Percentiles rank a stretch among this genome's conserved stretches.
Evolutionary conservation across 345 rosid genomes (phyloP).

Genomic region (Salix brachista): DNA sequence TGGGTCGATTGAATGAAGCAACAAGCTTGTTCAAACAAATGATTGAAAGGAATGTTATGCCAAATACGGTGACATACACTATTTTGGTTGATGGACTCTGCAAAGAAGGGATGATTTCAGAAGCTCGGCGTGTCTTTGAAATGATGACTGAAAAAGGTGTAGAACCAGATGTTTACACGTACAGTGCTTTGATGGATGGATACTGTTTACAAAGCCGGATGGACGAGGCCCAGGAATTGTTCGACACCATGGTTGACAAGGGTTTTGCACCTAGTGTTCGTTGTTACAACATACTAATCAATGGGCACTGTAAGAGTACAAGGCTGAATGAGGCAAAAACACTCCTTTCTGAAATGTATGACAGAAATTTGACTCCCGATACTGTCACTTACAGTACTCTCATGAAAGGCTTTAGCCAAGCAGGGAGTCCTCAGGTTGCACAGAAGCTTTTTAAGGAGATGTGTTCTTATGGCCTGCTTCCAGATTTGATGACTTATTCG

Average conservation of each 20-base stretch:
- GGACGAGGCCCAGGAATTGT: not conserved
- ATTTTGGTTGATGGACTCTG: not conserved
- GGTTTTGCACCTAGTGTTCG: not conserved
- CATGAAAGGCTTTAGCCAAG: not conserved
- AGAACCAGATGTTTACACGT: not conserved
- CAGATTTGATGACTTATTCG: not conserved
- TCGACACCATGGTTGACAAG: not conserved
- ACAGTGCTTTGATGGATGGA: not conserved
- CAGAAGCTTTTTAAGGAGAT: not conserved
- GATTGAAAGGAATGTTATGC: not conserved
- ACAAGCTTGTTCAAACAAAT: not conserved
- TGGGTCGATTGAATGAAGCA: no score
- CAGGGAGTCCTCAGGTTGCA: not conserved
- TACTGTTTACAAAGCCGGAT: not conserved
- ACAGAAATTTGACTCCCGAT: not conserved
- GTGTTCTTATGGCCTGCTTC: not conserved
- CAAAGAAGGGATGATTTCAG: not conserved
- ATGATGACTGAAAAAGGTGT: not conserved
- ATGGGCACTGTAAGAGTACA: not conserved
- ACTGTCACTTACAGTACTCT: not conserved
- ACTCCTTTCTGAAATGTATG: not conserved
- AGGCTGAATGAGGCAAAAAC: not conserved
- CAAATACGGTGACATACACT: not conserved
- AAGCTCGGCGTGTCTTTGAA: not conserved
- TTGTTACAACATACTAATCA: not conserved